phyloP scores from a whole-genome alignment of 495 filamentous ascomycete genomes.

The Penicillium pancosmium region DNA sequence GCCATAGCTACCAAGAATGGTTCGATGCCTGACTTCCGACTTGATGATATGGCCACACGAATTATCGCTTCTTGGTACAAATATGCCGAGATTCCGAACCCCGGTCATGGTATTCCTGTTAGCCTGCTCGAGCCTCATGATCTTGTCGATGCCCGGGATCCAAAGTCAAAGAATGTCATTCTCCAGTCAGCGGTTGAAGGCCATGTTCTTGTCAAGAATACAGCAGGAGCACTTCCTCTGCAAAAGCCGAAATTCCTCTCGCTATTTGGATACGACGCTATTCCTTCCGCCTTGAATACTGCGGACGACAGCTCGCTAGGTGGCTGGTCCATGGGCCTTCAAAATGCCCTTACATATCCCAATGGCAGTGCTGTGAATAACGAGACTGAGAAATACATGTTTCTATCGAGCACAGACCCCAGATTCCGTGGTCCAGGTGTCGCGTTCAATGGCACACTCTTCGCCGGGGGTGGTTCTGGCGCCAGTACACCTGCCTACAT shows the following conservation, averaged over 20 bases:
- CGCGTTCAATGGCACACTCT: conserved; percentile 48
- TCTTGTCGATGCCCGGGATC: conserved; percentile 50
- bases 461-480: conserved; percentile 65
- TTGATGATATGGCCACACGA: conserved; percentile 65
- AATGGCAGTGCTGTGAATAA: conserved; percentile 2
- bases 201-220: conserved; percentile 77
- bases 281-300: conserved; percentile 42
- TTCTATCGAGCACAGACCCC: neutral
- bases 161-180: conserved; percentile 55
- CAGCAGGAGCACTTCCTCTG: conserved; percentile 62
- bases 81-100: conserved; percentile 54
- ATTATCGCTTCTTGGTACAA: conserved; percentile 88
- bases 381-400: neutral
- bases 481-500: conserved; percentile 61
- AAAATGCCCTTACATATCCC: conserved; percentile 1
- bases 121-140: conserved; percentile 71
- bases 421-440: conserved; percentile 1
- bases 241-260: conserved; percentile 57
- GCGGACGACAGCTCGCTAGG: neutral
- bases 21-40: conserved; percentile 43
- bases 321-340: conserved; percentile 2
- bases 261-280: conserved; percentile 71
- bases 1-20: conserved; percentile 54
- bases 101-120: conserved; percentile 64
- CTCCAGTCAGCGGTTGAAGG: conserved; percentile 61